A percentile compares a stretch with the other conserved stretches of the same genome.
phyloP scores from a whole-genome alignment of 805 yeast species.

The Osmozyma mogii region DNA sequence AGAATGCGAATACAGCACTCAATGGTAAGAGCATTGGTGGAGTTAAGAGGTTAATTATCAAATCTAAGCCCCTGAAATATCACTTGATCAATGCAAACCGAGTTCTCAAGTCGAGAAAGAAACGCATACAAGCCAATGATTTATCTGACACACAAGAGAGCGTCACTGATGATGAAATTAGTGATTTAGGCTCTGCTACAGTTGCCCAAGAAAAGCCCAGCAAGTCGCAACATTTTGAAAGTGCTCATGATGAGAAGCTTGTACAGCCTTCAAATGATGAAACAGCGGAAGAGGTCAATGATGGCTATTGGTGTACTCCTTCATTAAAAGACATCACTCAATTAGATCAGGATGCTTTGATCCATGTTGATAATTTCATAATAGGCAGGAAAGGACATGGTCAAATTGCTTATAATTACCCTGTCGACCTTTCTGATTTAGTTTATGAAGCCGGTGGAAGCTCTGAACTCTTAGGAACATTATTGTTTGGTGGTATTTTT shows the following conservation, averaged over 20 bases:
- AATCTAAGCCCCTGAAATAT: constrained; percentile 32
- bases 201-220: constrained; percentile 2
- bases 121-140: constrained; percentile 17
- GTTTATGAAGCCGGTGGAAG: constrained; percentile 30
- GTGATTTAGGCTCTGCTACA: no score
- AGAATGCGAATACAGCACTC: neutral
- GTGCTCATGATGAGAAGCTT: constrained; percentile 5
- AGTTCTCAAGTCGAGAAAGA: constrained; percentile 28
- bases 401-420: constrained; percentile 53
- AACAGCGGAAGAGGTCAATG: constrained; percentile 6
- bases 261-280: constrained; percentile 6
- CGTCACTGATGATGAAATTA: neutral
- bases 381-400: constrained; percentile 65
- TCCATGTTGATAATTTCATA: constrained; percentile 53
- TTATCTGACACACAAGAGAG: neutral
- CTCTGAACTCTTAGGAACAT: constrained; percentile 31
- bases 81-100: constrained; percentile 36
- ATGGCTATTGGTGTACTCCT: constrained; percentile 71
- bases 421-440: constrained; percentile 61
- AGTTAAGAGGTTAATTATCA: constrained; percentile 29
- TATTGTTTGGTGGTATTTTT: constrained; percentile 28
- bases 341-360: constrained; percentile 39
- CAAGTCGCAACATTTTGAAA: constrained; percentile 10
- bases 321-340: constrained; percentile 40
- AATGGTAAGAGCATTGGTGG: constrained; percentile 12